These are phyloP conservation scores for Pythium brachiatum DNA, from an alignment of 352 stramenopile genomes.

Conservation along the genomic window DNA sequence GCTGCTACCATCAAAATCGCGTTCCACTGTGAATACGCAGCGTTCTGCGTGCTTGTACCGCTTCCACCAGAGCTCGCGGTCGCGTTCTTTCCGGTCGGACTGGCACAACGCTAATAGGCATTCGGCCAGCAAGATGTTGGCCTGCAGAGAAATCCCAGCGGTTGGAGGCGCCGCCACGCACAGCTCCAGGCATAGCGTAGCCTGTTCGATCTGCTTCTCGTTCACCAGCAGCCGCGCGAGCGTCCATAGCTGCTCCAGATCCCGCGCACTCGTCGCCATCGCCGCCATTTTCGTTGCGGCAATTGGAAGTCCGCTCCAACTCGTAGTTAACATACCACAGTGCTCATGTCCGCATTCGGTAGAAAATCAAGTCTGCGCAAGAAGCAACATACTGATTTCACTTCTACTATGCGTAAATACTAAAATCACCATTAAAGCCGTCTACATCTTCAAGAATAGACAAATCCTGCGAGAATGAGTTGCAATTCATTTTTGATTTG, in stretches of 20 bases:
- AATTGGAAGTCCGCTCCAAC: too few relatives aligned
- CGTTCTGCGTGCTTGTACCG: slow-evolving; percentile 48
- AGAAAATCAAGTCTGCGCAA: too few relatives aligned
- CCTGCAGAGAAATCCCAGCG: slow-evolving; percentile 4
- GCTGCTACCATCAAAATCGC: slow-evolving; percentile 23
- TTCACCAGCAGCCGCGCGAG: slow-evolving; percentile 47
- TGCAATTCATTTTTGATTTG: slow-evolving; percentile 28
- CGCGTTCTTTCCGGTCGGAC: slow-evolving; percentile 34
- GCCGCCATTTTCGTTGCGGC: slow-evolving; percentile 3
- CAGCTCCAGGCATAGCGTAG: slow-evolving; percentile 53
- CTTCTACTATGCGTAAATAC: too few relatives aligned
- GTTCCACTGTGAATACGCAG: slow-evolving; percentile 34
- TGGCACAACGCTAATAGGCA: slow-evolving; percentile 44
- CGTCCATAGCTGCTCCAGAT: slow-evolving; percentile 50
- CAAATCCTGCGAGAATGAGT: neutral
- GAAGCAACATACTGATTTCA: too few relatives aligned
- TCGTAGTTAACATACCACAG: too few relatives aligned
- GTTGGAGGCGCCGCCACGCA: neutral
- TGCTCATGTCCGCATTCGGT: too few relatives aligned
- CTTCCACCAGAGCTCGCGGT: slow-evolving; percentile 51
- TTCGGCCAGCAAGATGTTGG: slow-evolving; percentile 55
- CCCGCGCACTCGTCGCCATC: slow-evolving; percentile 1
- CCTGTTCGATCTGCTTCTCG: slow-evolving; percentile 39
- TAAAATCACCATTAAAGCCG: too few relatives aligned
- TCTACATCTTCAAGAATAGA: too few relatives aligned